Conservation (phyloP, 345 rosid species). For the Pistacia integerrima region DNA sequence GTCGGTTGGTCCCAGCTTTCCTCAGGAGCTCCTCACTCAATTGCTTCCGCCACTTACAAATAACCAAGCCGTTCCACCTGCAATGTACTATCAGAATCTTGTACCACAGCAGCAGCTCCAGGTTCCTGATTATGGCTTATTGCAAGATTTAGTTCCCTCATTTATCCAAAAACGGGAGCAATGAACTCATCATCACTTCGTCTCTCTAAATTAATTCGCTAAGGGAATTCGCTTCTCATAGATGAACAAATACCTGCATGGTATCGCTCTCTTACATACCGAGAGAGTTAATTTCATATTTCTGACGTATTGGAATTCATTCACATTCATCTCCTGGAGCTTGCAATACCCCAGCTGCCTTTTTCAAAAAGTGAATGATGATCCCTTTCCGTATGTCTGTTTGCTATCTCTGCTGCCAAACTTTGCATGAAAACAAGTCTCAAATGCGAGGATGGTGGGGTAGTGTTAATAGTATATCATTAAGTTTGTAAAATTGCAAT, state of each 20-base stretch:
- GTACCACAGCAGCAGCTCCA: slow-evolving; percentile 25
- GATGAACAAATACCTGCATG: too few species aligned
- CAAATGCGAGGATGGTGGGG: too few species aligned
- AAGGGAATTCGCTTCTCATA: not conserved
- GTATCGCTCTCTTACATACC: not conserved
- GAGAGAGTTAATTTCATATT: not conserved
- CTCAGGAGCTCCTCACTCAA: slow-evolving; percentile 31
- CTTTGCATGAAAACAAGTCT: too few species aligned
- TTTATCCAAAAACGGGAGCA: slow-evolving; percentile 29
- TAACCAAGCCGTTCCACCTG: slow-evolving; percentile 9
- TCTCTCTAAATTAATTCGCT: not conserved
- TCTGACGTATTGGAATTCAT: not conserved
- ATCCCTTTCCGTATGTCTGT: too few species aligned
- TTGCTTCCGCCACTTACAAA: slow-evolving; percentile 25
- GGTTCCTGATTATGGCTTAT: slow-evolving; percentile 36
- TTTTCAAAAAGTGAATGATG: not conserved
- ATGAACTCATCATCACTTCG: slow-evolving; percentile 11
- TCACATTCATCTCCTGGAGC: not conserved
- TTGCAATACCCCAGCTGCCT: not conserved
- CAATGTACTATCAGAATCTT: slow-evolving; percentile 19
- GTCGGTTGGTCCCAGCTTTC: slow-evolving; percentile 22
- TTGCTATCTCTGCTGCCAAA: too few species aligned
- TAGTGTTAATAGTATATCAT: not conserved
- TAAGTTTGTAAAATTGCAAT: not conserved
- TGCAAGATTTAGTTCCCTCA: slow-evolving; percentile 40